Evolutionary conservation across 1,284 basidiomycete genomes (phyloP), one percentile per base, ranked within the genome.

Genomic region (Phlebopus sp.): DNA sequence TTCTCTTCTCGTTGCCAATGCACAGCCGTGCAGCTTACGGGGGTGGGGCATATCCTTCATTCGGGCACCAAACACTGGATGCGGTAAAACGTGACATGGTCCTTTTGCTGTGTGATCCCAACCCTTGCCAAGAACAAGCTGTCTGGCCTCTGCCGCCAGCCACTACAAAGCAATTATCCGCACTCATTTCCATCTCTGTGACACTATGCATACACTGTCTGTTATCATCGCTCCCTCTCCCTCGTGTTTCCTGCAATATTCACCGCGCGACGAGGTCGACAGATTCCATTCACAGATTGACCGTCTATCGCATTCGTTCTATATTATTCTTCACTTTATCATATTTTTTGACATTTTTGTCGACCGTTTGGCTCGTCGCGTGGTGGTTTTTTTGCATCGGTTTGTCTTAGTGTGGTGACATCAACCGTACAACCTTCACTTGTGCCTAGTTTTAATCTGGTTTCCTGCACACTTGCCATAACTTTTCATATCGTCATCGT

Each of bases 291-390:
- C 62, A 53, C 46, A 31, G 51, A 64, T 65, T 59, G 62, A 55
- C 54, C 60, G 55, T 56, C 61, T 57, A 59, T 70, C 68, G 73
- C 71, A 71, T 72, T 73, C 71, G 68, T 76, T 78, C 71, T 80
- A 81, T 77, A 76, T 87, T 86, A 86, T 87, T 84, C 76, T 79
- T 84, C 80, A 84, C 71, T 77, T 83, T 85, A 84, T 84, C 71
- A 67, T 67, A 71, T 64, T 55, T 55, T 52, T 59, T 51, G 45
- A 59, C 56, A 51, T 51, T 55, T 56, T 62, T 60, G 64, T 71
- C 64, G 67, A 65, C 60, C 61, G 57, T 57, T 59, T 62, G 63
- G 62, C 56, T 54, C 63, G 66, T 66, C 59, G 52, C 66, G 62
- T 56, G 46, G 64, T 63, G 44, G 55, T 62, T 42, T 74, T 69